Evolutionary conservation across 2,329 filamentous ascomycete genomes (phyloP), one percentile per base, ranked within the genome.

Genomic region (Colletotrichum sidae): DNA sequence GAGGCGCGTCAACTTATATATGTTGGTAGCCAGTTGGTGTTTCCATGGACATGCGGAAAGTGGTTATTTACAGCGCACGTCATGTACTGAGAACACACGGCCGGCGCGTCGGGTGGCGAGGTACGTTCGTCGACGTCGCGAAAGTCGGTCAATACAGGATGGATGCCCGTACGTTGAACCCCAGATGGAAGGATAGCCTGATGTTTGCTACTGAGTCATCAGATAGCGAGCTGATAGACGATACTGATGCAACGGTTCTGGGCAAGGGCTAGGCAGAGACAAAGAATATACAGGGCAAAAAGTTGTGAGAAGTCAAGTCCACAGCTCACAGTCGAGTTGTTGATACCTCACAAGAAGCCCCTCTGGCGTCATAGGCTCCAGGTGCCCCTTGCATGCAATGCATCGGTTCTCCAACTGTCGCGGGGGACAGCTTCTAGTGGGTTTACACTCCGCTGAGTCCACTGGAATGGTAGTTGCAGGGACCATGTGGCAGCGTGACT

Each of bases 321-420:
- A 49, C 38, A 42, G 45, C 60, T 59, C 51, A 42, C 41, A 17
- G 25, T 25, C 25, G 25, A 25, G 25, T 25, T 25, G 25, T 25
- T 25, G 25, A 25, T 25, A 25, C 25, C 25, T 25, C 25, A 53
- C 35, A 39, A 12, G 39, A 15, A 17, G 42, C 49, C 41, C 17
- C 38, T 55, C 65, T 67, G 65, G 65, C 65, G 65, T 67, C 65
- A 67, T 67, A 65, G 54, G 60, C 61, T 65, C 46, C 60, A 49
- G 51, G 37, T 8, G 60, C 54, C 60, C 64, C 60, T 67, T 64
- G 60, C 64, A 64, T 65, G 50, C 56, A 12, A 56, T 50, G 47
- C 57, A 66, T 41, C 54, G 4, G 25, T 25, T 25, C 25, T 25
- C 38, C 38, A 13, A 41, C 44, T 54, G 64, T 65, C 50, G 51